Percentiles rank a stretch among this genome's conserved stretches.
These are phyloP conservation scores for Fusarium sp. DNA, from an alignment of 2,329 filamentous ascomycete genomes.

Conservation along the genomic window DNA sequence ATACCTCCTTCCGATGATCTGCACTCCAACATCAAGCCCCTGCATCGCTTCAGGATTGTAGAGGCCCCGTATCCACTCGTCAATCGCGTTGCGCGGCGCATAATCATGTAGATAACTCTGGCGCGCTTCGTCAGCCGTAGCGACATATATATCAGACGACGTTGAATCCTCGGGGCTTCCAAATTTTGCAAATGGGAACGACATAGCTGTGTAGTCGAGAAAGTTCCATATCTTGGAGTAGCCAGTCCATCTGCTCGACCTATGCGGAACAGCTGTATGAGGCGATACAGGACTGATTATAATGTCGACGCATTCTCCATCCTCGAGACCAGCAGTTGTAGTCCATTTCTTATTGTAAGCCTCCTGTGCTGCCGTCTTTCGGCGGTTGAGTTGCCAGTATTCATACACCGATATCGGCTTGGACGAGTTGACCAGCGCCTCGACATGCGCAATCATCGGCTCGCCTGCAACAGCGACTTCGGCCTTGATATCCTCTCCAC, in stretches of 20 bases:
- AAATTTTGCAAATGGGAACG: not conserved
- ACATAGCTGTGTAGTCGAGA: not conserved
- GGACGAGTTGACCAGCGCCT: not conserved
- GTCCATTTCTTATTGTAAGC: not conserved
- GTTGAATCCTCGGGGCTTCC: fast-evolving
- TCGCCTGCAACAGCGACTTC: not conserved
- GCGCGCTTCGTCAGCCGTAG: not conserved
- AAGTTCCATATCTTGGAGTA: constrained; percentile 3
- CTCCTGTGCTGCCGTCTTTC: not conserved
- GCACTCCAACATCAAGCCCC: not conserved
- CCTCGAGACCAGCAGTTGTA: not conserved
- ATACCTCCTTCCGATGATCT: not conserved
- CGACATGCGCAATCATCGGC: not conserved
- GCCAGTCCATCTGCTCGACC: not conserved
- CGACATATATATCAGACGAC: not conserved
- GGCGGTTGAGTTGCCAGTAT: not conserved
- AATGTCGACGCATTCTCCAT: not conserved
- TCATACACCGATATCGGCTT: not conserved
- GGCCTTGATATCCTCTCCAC: not conserved
- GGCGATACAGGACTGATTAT: not conserved
- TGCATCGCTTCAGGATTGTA: not conserved
- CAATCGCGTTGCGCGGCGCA: not conserved
- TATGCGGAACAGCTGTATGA: not conserved
- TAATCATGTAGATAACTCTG: not conserved
- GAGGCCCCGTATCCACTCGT: not conserved